Evolutionary conservation across 2,329 filamentous ascomycete species (phyloP).

Genomic region (Pochonia chlamydosporia): DNA sequence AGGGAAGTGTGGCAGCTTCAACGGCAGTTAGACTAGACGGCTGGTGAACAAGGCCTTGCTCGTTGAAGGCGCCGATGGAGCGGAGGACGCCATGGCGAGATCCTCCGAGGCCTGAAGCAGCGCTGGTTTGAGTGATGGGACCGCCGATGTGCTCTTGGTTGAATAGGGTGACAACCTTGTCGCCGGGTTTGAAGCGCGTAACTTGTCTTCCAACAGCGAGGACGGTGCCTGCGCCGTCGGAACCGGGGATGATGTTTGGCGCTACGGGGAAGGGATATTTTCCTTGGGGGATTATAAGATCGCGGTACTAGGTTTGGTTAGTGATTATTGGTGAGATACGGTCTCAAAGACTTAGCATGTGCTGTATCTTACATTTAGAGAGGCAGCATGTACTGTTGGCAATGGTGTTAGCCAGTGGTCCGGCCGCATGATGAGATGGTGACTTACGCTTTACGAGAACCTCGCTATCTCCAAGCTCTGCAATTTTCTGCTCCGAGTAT

Average conservation of each 20-base stretch:
- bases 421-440: conserved; percentile 9
- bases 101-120: conserved; percentile 59
- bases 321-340: too few relatives aligned
- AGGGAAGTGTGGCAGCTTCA: conserved; percentile 53
- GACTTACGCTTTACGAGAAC: conserved; percentile 57
- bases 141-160: conserved; percentile 48
- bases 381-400: conserved; percentile 38
- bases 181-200: conserved; percentile 43
- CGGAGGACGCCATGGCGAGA: conserved; percentile 62
- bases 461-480: conserved; percentile 61
- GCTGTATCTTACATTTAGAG: conserved; percentile 37
- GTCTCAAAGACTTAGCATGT: not conserved
- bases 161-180: conserved; percentile 56
- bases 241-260: conserved; percentile 41
- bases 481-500: conserved; percentile 49
- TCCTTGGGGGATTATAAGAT: conserved; percentile 44
- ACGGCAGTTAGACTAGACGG: conserved; percentile 48
- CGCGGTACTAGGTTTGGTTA: conserved; percentile 35
- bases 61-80: conserved; percentile 60
- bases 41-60: conserved; percentile 59
- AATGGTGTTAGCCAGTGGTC: not conserved
- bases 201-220: conserved; percentile 44
- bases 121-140: conserved; percentile 24
- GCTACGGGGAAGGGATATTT: conserved; percentile 21
- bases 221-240: conserved; percentile 49